Evolutionary conservation across 108 stramenopile species (phyloP).

Genomic region (Discostella pseudostelligera): DNA sequence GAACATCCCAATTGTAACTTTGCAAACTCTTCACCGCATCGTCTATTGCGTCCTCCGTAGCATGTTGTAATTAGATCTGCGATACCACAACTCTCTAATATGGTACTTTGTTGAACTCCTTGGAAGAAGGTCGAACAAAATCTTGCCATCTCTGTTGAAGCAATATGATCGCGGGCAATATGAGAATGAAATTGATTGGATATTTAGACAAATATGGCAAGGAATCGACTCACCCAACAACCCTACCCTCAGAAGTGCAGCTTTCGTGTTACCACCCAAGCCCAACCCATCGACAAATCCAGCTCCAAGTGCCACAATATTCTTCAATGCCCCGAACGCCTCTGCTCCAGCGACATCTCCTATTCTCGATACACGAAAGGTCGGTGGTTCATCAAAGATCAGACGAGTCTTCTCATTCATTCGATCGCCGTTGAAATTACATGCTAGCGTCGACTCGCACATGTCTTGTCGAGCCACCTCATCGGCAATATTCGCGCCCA

Average conservation of each 20-base stretch:
- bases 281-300: conserved; percentile 94
- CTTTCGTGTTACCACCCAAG: conserved; percentile 94
- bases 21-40: conserved; percentile 93
- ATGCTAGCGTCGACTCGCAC: conserved; percentile 95
- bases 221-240: not conserved
- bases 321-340: conserved; percentile 95
- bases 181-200: too few species aligned
- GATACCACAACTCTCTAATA: conserved; percentile 93
- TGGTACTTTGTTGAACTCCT: conserved; percentile 76
- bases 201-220: too few species aligned
- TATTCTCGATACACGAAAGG: conserved; percentile 89
- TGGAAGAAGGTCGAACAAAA: conserved; percentile 89
- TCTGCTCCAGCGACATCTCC: conserved; percentile 89
- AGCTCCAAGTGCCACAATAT: conserved; percentile 94
- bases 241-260: conserved; percentile 93
- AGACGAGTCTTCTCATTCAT: conserved; percentile 71
- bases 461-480: conserved; percentile 93
- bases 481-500: conserved; percentile 97
- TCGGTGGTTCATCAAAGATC: conserved; percentile 75
- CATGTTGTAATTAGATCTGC: conserved; percentile 98
- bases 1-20: conserved; percentile 25
- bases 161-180: too few species aligned
- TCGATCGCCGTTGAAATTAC: conserved; percentile 62
- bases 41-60: conserved; percentile 95
- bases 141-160: conserved; percentile 76